Evolutionary conservation across 345 rosid genomes (phyloP), one percentile per base, ranked within the genome.

Genomic region (Orychophragmus violaceus): DNA sequence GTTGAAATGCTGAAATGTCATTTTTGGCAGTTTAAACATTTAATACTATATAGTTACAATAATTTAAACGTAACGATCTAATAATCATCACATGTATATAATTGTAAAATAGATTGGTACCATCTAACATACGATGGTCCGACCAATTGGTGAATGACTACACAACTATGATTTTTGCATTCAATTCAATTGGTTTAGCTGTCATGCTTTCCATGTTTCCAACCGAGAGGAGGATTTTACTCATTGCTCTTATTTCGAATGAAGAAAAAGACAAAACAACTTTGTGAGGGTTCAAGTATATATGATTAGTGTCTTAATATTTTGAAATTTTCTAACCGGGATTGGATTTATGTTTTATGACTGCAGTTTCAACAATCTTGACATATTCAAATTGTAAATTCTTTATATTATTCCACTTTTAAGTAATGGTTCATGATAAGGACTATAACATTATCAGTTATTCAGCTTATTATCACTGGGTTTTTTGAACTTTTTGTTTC

Each of bases 1-100:
- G 16, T 62, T 71, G 62, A 24, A 71, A 62, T 71, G 69, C 57
- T 62, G 69, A 61, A 50, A 59, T 59, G 44, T 50, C 74, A 36
- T 25, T 37, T 69, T 2, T 8, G 60, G 35, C 29, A 22, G 62
- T 62, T 53, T 62, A 53, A 16, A 53, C 48, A 45, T 44, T 54
- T 54, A 13, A 2, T 5, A 5, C 4, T 35, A 12, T 28, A 3
- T 22, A 66, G 62, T 62, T 33, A 7, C 33, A 22, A 30, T 18
- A 8, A 55, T 30, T 3, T 19, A 30, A 32, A 24, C 50, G 32
- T 54, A 30, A 41, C 37, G 0, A 16, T 52, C 13, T n/a, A 25
- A 7, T 51, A 7, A 61, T 58, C 18, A 44, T 67, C 23, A 23
- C 45, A 11, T 61, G n/a, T 29, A 28, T 22, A 70, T 41, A 60